Base-by-base conservation (phyloP, 2,329 filamentous ascomycete species). In the Zymoseptoria tritici region DNA sequence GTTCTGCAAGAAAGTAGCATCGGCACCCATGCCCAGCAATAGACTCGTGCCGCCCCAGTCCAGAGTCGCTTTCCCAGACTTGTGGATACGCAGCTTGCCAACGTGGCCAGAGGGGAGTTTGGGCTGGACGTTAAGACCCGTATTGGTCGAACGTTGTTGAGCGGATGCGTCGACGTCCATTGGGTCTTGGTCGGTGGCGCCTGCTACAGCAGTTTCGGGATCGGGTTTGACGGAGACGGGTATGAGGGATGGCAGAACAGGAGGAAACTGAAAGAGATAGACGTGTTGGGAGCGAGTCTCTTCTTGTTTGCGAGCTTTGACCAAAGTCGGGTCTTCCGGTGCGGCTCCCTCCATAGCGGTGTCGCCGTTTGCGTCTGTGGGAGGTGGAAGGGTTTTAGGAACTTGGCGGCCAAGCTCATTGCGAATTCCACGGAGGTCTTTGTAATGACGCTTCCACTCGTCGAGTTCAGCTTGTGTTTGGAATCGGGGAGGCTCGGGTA, bases 181-280 rank as follows among this genome's bases (percentile, higher is more conserved):
- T 9, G 62, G 50, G 13, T 67, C 66, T 56, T 29, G 55, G 16
- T 36, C 57, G 9, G 51, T 50, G 1, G 56, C 56, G 9, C 57
- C 55, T 22, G 59, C 56, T 26, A 60, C 57, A 26, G 62, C 55
- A 60, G 66, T 55, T 57, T 68, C 66, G 24, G 64, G 57, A 22
- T 73, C 71, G 26, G 66, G 60, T 57, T 74, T 71, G 42, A 72
- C 64, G 11, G 51, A 68, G 1, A 78, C 73, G 9, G 78, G 68
- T 42, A 76, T 66, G 22, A 87, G 78, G 60, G 81, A 80, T 4
- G 85, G 85, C 3, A 85, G 80, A 60, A 85, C 77, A 0, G 85
- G 83, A 11, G 85, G 85, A 66, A 87, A 81, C 70, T 87, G 85
- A 70, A 87, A 83, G 56, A 86, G 76, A 69, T 86, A 86, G 57